These are phyloP conservation scores for Curvularia spicifera DNA, from an alignment of 2,329 filamentous ascomycete species.

Conservation along the genomic window DNA sequence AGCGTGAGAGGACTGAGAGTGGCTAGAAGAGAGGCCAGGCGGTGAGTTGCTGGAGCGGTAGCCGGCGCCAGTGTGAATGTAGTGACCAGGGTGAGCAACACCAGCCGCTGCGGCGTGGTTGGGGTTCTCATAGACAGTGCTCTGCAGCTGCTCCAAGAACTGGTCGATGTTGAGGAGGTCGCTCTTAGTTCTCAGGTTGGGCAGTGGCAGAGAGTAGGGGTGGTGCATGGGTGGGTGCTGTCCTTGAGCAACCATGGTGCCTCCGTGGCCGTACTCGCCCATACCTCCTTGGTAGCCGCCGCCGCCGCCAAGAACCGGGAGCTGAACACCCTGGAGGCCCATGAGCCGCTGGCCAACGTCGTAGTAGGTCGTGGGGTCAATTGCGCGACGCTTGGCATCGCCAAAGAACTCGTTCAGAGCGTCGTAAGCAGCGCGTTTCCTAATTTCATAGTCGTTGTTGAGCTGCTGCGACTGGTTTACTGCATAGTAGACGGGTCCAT, in stretches of 20 bases:
- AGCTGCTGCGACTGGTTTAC: constrained; percentile 70
- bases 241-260: constrained; percentile 61
- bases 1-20: constrained; percentile 60
- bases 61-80: constrained; percentile 60
- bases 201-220: constrained; percentile 82
- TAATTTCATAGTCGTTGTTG: constrained; percentile 71
- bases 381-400: constrained; percentile 86
- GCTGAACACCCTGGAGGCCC: constrained; percentile 73
- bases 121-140: constrained; percentile 92
- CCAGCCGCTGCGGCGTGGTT: constrained; percentile 79
- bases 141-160: constrained; percentile 94
- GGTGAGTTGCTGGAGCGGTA: constrained; percentile 66
- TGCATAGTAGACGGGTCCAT: constrained; percentile 79
- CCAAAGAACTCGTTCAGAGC: constrained; percentile 93
- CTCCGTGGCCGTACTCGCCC: constrained; percentile 60
- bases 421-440: constrained; percentile 81
- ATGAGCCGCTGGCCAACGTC: constrained; percentile 89
- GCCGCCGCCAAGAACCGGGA: constrained; percentile 48
- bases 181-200: constrained; percentile 90
- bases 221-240: constrained; percentile 74
- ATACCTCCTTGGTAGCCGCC: constrained; percentile 49
- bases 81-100: constrained; percentile 77
- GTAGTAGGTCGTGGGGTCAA: constrained; percentile 87
- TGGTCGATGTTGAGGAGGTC: constrained; percentile 94
- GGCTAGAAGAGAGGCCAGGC: constrained; percentile 48